Conservation (phyloP, 768 basidiomycete genomes). For the Phallus indusiatus region DNA sequence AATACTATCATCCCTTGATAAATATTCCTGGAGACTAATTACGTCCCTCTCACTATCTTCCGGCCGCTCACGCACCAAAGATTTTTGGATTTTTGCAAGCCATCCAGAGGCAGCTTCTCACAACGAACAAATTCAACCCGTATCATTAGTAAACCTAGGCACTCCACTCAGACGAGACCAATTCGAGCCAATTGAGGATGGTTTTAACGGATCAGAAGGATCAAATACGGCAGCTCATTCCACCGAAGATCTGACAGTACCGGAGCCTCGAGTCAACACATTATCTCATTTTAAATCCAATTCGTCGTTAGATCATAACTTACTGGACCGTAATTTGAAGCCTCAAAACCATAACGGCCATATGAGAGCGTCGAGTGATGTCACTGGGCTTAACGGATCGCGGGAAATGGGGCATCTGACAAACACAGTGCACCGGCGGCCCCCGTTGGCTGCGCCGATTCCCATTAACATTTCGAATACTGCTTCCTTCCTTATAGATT, state of each 20-base stretch:
- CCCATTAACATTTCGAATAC: neutral
- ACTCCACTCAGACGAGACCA: neutral
- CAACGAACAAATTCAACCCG: neutral
- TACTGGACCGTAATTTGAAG: neutral
- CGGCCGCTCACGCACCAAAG: slow-evolving; percentile 61
- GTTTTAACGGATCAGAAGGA: slow-evolving; percentile 1
- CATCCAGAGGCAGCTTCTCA: slow-evolving; percentile 28
- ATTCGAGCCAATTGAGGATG: slow-evolving; percentile 16
- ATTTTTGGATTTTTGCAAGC: slow-evolving; percentile 68
- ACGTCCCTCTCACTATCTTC: slow-evolving; percentile 59
- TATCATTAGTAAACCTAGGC: neutral
- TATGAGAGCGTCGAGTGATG: neutral
- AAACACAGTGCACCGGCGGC: neutral
- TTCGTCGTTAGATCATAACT: neutral
- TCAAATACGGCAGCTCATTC: neutral
- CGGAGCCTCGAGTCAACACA: too few relatives aligned
- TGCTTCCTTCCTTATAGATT: neutral
- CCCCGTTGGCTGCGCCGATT: neutral
- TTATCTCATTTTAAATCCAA: too few relatives aligned
- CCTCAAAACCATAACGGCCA: neutral
- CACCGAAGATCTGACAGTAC: neutral
- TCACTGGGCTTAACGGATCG: neutral
- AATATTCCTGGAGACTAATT: slow-evolving; percentile 56
- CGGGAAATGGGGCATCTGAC: neutral
- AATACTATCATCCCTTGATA: slow-evolving; percentile 56